Base-by-base conservation (phyloP, 2,329 filamentous ascomycete genomes). In the Orbilia brochopaga region DNA sequence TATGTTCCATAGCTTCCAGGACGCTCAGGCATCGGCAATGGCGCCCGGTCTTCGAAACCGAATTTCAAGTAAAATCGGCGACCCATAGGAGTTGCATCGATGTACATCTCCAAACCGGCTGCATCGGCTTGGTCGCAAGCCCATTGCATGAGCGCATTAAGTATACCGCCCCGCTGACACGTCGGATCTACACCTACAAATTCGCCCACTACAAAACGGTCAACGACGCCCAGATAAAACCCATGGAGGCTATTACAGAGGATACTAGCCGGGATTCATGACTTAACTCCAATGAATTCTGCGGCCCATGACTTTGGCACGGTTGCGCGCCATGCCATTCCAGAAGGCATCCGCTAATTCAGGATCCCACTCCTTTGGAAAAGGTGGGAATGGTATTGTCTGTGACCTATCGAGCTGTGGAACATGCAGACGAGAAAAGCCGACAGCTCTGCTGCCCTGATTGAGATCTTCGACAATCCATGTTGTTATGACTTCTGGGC, bases 281-380 rank as follows among this genome's bases (percentile, higher is more conserved):
- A 51, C 58, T 61, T 53, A 61, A n/a, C 58, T 53, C 58, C 46
- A 52, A 53, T 61, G 58, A n/a, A 23, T 30, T 21, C 58, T 52
- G 11, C 13, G 4, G 11, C 58, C 58, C 58, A 61, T 61, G 10
- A 61, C 37, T 17, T 30, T n/a, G 1, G n/a, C 11, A n/a, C 58
- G 2, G 44, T 52, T 61, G 1, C 32, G 24, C 19, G 58, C 4
- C 11, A 42, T 42, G 5, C 37, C 37, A 17, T 15, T 13, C 37
- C 37, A 42, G n/a, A 42, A 17, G 5, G 37, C 37, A 13, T 42
- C 37, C 5, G n/a, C 13, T 42, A 42, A 15, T 17, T 42, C 37
- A 4, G 37, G 37, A 15, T 42, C 37, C 37, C 37, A 42, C 13
- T 42, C 37, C n/a, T 5, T 15, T 5, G 37, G 37, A 17, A 6